A percentile compares a stretch with the other conserved stretches of the same genome.
Evolutionary conservation across 768 basidiomycete species (phyloP).

Genomic region (Lentinula guzmanii): DNA sequence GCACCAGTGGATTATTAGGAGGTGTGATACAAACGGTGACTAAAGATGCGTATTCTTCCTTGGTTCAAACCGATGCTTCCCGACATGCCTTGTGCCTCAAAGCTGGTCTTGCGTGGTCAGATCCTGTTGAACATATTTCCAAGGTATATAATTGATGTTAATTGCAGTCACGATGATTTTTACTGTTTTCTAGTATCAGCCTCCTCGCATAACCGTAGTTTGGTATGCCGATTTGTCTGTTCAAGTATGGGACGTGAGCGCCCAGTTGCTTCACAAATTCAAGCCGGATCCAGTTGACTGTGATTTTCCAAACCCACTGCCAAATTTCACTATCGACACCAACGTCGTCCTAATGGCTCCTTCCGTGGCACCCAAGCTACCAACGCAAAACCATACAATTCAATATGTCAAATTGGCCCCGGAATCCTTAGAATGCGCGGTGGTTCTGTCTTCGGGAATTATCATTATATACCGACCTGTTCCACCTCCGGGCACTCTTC

Average conservation of each 20-base stretch:
- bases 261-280: constrained; percentile 50
- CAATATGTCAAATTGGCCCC: constrained; percentile 41
- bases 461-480: constrained; percentile 43
- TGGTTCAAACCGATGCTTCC: constrained; percentile 20
- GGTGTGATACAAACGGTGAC: constrained; percentile 42
- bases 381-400: constrained; percentile 18
- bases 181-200: constrained; percentile 39
- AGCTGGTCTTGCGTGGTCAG: constrained; percentile 56
- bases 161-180: neutral
- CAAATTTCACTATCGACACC: constrained; percentile 57
- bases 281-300: constrained; percentile 44
- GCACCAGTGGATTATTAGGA: constrained; percentile 31
- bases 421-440: constrained; percentile 52
- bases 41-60: constrained; percentile 37
- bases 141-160: constrained; percentile 32
- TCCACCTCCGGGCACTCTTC: constrained; percentile 10
- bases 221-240: constrained; percentile 58
- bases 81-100: constrained; percentile 29
- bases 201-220: constrained; percentile 59
- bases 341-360: constrained; percentile 41
- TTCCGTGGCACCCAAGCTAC: constrained; percentile 12
- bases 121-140: constrained; percentile 47
- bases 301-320: constrained; percentile 62
- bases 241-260: constrained; percentile 71
- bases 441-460: constrained; percentile 52